Conservation (phyloP, 2,329 filamentous ascomycete species). For the Dothistroma pini region DNA sequence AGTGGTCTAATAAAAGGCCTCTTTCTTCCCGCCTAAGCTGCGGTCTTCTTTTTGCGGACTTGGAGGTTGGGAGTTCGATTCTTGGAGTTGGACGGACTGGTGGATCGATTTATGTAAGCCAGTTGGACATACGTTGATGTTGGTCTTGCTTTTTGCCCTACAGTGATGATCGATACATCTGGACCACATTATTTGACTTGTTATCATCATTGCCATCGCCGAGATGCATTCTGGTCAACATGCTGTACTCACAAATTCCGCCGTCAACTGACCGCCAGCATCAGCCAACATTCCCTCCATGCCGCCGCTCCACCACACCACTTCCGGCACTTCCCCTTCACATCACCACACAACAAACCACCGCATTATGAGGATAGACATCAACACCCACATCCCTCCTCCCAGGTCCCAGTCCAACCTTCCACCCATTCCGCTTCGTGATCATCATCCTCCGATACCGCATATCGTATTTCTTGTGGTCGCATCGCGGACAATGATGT, state of each 20-base stretch:
- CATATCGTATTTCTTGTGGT: slow-evolving; percentile 27
- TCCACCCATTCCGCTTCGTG: slow-evolving; percentile 27
- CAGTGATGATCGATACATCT: not conserved
- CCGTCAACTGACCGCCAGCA: not conserved
- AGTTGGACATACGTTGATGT: not conserved
- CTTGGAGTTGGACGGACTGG: not conserved
- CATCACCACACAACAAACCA: slow-evolving; percentile 18
- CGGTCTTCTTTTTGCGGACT: not conserved
- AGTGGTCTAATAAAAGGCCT: not conserved
- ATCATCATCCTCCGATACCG: slow-evolving; percentile 25
- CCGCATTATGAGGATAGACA: slow-evolving; percentile 16
- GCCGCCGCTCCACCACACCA: not conserved
- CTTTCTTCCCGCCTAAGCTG: not conserved
- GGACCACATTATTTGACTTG: not conserved
- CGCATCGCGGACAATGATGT: slow-evolving; percentile 29
- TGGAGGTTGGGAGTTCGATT: not conserved
- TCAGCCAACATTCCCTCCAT: not conserved
- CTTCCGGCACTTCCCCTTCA: not conserved
- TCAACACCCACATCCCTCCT: slow-evolving; percentile 25
- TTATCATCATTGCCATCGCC: not conserved
- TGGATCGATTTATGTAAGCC: not conserved
- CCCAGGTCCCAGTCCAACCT: slow-evolving; percentile 25
- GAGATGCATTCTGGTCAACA: not conserved
- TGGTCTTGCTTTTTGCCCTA: not conserved
- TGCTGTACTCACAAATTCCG: not conserved